Evolutionary conservation across 179 eudicot species (phyloP), one percentile per base, ranked within the genome.

Genomic region (Carnegiea gigantea): DNA sequence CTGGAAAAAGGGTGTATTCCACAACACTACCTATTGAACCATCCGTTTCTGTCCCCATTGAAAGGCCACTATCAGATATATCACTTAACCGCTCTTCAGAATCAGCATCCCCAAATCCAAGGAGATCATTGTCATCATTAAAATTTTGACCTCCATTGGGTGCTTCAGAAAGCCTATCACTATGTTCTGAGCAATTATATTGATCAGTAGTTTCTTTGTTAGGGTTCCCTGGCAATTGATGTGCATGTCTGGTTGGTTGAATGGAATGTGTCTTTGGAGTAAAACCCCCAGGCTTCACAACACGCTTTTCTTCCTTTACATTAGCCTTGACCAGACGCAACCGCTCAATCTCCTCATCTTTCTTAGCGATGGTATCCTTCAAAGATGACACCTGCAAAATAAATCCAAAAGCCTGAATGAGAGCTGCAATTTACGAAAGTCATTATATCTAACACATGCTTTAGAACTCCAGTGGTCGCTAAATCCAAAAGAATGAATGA

Each of bases 41-140:
- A 87, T 96, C 98, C 38, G 99, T 93, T 87, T 96, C 98, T 30
- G 99, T 95, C 67, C 95, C 98, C 97, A 94, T 88, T 14, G 99
- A 94, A 82, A 96, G 95, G 75, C 86, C 99, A 73, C 98, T 87
- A 85, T 94, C 99, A 78, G 99, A 96, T 82, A 96, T 96, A 77
- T 96, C 99, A 89, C 99, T 96, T 73, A 96, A 78, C 83, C 97
- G 92, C 90, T 92, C 98, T 79, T 92, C 99, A 54, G 87, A 86
- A 79, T 92, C 98, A 33, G 44, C 93, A 83, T 92, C 92, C 40
- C 93, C 97, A 78, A 94, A 89, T 81, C 95, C 92, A 79, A 96
- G 82, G 62, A 96, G 93, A 78, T 92, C 98, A 9, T 86, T 79
- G 67, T 94, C 99, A 30, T 92, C 96, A 75, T 82, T 82, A 49